Evolutionary conservation across 129 eudicot genomes (phyloP), one percentile per base, ranked within the genome.

Genomic region (Logfia minima): DNA sequence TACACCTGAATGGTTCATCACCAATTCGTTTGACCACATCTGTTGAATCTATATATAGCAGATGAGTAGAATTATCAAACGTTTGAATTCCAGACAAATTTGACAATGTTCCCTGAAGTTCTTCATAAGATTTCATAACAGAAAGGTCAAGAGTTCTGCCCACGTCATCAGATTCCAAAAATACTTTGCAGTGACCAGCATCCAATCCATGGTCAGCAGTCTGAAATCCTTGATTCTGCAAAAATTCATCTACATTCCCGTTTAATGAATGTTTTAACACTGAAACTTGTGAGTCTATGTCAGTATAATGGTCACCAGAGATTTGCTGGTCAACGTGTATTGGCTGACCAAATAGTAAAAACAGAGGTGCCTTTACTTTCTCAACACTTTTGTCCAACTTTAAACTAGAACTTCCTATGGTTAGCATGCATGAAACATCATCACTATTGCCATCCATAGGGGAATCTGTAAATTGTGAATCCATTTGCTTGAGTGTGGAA

Each of bases 281-380:
- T 41, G 70, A 39, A 32, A 53, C 61, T 75, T 80, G 72, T 31
- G 75, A 83, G 76, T 60, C 79, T 35, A 67, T 58, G 63, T 48
- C 55, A 48, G 3, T 6, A 19, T 56, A 56, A n/a, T 17, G 41
- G 71, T 87, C 75, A 29, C 53, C 66, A 63, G 90, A 78, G 66
- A 88, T 84, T 81, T 90, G 90, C 83, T 88, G 91, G 84, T 86
- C 96, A 4, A 92, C 81, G 29, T 83, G 94, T 66, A 93, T 90
- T 39, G 89, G 90, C 81, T 90, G 93, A 59, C 98, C 98, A 79
- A 93, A 93, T 53, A 93, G 96, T 68, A 90, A 31, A 65, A 93
- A 88, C 74, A 65, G 67, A 62, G 98, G 94, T 66, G 81, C 73
- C 75, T 86, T 86, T 5, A 66, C 58, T 53, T 77, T 82, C 52